Percentiles rank a stretch among this genome's conserved stretches.
phyloP scores from a whole-genome alignment of 352 stramenopile species.

The Poterioochromonas sp. region DNA sequence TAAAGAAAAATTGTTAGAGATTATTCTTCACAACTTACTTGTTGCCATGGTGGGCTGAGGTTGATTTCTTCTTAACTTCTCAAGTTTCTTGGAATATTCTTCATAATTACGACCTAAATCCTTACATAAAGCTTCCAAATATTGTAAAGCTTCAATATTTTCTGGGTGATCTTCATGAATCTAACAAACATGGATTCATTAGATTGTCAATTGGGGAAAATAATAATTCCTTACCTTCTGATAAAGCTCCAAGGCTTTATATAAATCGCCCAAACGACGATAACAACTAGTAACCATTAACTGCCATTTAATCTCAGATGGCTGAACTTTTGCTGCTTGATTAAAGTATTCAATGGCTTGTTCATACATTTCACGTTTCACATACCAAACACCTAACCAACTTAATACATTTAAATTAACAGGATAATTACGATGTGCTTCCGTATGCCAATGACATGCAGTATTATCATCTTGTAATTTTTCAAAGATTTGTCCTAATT shows the following conservation, averaged over 20 bases:
- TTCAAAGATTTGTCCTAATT: slow-evolving; percentile 84
- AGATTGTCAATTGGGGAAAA: no score
- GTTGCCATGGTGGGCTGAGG: slow-evolving; percentile 16
- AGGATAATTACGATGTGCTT: slow-evolving; percentile 86
- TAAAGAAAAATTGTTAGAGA: neutral
- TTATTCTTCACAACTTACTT: neutral
- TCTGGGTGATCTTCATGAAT: slow-evolving; percentile 85
- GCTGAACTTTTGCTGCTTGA: slow-evolving; percentile 81
- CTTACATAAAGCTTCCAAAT: slow-evolving; percentile 83
- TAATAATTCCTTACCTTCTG: no score
- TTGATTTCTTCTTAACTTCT: slow-evolving; percentile 69
- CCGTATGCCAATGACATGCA: slow-evolving; percentile 87
- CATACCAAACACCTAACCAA: slow-evolving; percentile 90
- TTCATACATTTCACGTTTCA: slow-evolving; percentile 91
- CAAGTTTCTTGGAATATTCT: slow-evolving; percentile 78
- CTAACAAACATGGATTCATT: no score
- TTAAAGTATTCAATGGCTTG: slow-evolving; percentile 92
- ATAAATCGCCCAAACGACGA: slow-evolving; percentile 79
- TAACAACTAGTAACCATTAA: slow-evolving; percentile 93
- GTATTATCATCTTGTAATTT: slow-evolving; percentile 62
- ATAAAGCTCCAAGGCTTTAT: slow-evolving; percentile 81
- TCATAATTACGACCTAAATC: slow-evolving; percentile 80
- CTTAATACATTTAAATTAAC: slow-evolving; percentile 90
- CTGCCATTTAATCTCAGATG: slow-evolving; percentile 87
- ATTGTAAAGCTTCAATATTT: slow-evolving; percentile 73